Conservation (phyloP, 306 rosid species). For the Morella rubra region DNA sequence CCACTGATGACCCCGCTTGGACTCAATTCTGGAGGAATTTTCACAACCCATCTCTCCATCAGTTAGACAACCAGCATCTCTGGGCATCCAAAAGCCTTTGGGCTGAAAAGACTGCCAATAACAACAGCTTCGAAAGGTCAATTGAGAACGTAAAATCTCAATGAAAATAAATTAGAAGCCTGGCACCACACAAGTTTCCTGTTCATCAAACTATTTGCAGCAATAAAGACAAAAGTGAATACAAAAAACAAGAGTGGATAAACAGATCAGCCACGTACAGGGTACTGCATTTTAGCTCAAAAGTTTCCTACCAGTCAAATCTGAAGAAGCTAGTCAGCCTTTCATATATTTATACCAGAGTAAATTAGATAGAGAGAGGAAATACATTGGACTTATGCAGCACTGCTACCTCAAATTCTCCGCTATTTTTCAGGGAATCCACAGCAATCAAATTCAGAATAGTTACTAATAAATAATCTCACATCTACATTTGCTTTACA, state of each 20-base stretch:
- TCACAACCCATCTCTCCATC: conserved; percentile 82
- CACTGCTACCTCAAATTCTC: background rate
- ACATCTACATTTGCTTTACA: background rate
- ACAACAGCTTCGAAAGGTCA: conserved; percentile 24
- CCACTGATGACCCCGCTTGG: conserved; percentile 86
- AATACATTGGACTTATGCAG: background rate
- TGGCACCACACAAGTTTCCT: background rate
- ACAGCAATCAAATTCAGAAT: background rate
- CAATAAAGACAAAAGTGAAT: conserved; percentile 9
- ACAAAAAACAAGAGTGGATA: conserved; percentile 1
- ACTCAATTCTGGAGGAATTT: conserved; percentile 66
- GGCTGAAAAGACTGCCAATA: conserved; percentile 76
- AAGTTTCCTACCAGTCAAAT: background rate
- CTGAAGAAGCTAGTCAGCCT: background rate
- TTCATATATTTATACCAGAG: background rate
- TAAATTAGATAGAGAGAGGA: background rate
- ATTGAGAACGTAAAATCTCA: conserved; percentile 9
- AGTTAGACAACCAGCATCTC: conserved; percentile 71
- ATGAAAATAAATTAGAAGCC: conserved; percentile 12
- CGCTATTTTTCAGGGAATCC: background rate
- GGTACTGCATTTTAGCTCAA: background rate
- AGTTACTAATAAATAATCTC: background rate
- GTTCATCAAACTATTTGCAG: conserved; percentile 4
- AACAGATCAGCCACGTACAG: background rate
- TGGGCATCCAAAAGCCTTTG: conserved; percentile 73